Base-by-base conservation (phyloP, 139 green algal species). In the Micractinium sp. region DNA sequence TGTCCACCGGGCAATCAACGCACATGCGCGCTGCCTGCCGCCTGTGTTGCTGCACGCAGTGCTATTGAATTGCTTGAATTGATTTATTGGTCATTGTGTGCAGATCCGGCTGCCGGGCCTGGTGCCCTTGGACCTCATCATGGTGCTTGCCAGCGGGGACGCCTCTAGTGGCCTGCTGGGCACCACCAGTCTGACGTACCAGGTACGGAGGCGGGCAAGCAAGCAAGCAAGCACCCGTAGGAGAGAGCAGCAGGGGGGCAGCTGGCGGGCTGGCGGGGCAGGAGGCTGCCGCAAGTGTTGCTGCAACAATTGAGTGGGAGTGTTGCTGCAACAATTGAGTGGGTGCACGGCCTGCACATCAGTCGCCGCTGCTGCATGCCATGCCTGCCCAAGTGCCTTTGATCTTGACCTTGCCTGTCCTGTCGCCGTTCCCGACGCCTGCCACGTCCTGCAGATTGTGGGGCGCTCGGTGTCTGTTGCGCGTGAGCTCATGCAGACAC, bases 121-220 rank as follows among this genome's bases (percentile, higher is more conserved):
- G 15, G 38, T n/a, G 36, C 85, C 85, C 1, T 31, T 88, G 31
- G 85, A 88, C 31, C 29, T 88, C 29, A 29, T 81, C 15, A 71
- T 88, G 71, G 85, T 73, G 35, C 47, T 88, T 18, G 22, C 41
- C 85, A 74, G 41, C 35, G 85, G 85, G 0, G 39, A 41, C 4
- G 71, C 85, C n/a, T 47, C 41, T 31, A 74, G 41, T 13, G 85
- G 85, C 20, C 85, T 88, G n/a, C 85, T 88, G 71, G 85, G 85
- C 69, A 82, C 71, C 31, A 82, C 85, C 69, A 69, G 35, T 0
- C 85, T 88, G 9, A 88, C 85, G 12, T 88, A 88, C n/a, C 85
- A 88, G 85, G 85, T 73, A 23, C 63, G 63, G 63, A 12, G 63
- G 12, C 63, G 7, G 12, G 63, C 12, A 16, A 27, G 63, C 20